These are phyloP conservation scores for Aspergillus glaucus DNA, from an alignment of 2,329 filamentous ascomycete species.

Conservation along the genomic window DNA sequence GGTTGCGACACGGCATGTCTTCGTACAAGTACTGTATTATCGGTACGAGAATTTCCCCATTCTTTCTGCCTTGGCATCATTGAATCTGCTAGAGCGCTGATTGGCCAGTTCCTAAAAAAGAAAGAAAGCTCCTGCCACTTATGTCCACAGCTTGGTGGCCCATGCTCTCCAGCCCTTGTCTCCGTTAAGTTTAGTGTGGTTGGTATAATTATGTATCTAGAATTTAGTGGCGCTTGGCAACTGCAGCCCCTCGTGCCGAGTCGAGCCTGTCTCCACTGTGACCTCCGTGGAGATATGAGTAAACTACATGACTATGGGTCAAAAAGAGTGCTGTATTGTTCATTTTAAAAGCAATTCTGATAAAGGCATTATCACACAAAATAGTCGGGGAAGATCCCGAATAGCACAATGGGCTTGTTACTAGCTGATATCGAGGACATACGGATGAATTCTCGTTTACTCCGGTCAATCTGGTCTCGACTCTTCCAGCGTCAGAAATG, in stretches of 20 bases:
- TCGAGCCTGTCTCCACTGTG: neutral
- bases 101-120: too few relatives aligned
- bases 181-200: neutral
- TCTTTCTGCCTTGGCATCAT: neutral
- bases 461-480: constrained; percentile 1
- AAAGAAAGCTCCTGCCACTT: too few relatives aligned
- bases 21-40: neutral
- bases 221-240: neutral
- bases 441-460: neutral
- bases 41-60: neutral
- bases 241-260: neutral
- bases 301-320: neutral
- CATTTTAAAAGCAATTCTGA: neutral
- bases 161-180: too few relatives aligned
- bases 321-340: neutral
- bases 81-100: too few relatives aligned
- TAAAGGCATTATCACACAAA: too few relatives aligned
- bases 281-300: too few relatives aligned
- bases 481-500: neutral
- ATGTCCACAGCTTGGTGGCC: too few relatives aligned
- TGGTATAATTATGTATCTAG: neutral
- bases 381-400: too few relatives aligned
- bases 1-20: neutral
- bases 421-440: too few relatives aligned
- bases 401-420: too few relatives aligned